phyloP scores from a whole-genome alignment of 768 basidiomycete genomes.

The Termitomyces sp. region DNA sequence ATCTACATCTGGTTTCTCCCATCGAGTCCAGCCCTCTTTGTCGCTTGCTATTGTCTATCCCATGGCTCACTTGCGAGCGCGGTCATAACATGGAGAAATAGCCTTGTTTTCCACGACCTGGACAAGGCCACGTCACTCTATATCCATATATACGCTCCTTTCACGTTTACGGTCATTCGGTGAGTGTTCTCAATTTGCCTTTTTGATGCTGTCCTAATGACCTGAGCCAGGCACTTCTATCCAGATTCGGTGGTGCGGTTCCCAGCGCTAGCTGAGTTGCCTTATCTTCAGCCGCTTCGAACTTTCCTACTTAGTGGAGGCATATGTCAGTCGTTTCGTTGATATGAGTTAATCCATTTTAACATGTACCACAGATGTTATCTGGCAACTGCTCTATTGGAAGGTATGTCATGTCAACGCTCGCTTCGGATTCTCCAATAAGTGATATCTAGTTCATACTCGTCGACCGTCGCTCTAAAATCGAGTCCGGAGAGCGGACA shows the following conservation, averaged over 20 bases:
- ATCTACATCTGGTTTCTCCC: slow-evolving; percentile 92
- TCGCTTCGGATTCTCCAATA: slow-evolving; percentile 1
- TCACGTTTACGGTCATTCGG: slow-evolving; percentile 90
- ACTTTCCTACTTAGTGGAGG: slow-evolving; percentile 77
- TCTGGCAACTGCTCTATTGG: slow-evolving; percentile 95
- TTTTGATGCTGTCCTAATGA: not conserved
- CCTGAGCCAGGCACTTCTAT: slow-evolving; percentile 74
- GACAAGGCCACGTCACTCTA: slow-evolving; percentile 97
- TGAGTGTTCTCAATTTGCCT: slow-evolving; percentile 27
- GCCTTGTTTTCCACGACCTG: slow-evolving; percentile 93
- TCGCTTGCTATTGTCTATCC: slow-evolving; percentile 89
- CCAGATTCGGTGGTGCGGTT: slow-evolving; percentile 75
- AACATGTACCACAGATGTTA: slow-evolving; percentile 53
- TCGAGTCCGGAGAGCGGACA: slow-evolving; percentile 85
- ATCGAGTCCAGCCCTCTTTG: slow-evolving; percentile 68
- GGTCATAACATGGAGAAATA: slow-evolving; percentile 98
- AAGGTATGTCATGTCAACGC: slow-evolving; percentile 45
- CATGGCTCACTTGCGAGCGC: slow-evolving; percentile 90
- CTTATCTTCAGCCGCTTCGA: slow-evolving; percentile 60
- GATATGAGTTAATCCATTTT: not conserved
- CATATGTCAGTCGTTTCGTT: slow-evolving; percentile 59
- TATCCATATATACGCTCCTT: slow-evolving; percentile 90
- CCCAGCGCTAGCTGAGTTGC: slow-evolving; percentile 74
- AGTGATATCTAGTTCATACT: slow-evolving; percentile 61
- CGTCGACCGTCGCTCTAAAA: slow-evolving; percentile 83